These are phyloP conservation scores for Alternaria infectoria DNA, from an alignment of 2,329 filamentous ascomycete genomes.

Conservation along the genomic window DNA sequence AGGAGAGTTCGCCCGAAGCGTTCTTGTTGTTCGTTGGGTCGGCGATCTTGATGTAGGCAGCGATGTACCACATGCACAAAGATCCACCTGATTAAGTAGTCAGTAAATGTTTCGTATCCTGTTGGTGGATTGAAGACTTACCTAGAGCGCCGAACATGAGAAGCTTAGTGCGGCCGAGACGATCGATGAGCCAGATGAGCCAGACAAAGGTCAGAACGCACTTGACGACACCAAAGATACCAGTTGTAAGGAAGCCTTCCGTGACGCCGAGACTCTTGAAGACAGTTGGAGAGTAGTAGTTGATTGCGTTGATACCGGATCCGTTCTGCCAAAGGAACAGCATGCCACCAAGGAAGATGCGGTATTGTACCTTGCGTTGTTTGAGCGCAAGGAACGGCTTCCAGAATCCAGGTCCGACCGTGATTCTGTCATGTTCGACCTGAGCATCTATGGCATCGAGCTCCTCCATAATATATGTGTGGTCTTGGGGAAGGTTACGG, in stretches of 20 bases:
- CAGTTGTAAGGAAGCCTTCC: constrained; percentile 71
- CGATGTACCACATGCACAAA: constrained; percentile 69
- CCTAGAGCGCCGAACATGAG: constrained; percentile 67
- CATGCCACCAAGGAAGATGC: constrained; percentile 74
- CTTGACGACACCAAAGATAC: constrained; percentile 53
- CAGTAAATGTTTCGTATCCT: background rate
- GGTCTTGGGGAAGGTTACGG: constrained; percentile 61
- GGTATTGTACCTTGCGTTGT: constrained; percentile 65
- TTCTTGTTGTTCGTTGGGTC: constrained; percentile 47
- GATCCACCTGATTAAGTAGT: constrained; percentile 53
- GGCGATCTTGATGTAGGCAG: constrained; percentile 64
- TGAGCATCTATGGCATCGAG: constrained; percentile 73
- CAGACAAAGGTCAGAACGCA: constrained; percentile 71
- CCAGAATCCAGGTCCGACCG: constrained; percentile 76
- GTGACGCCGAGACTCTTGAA: constrained; percentile 70
- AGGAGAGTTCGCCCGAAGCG: constrained; percentile 40
- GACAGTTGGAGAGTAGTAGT: constrained; percentile 77
- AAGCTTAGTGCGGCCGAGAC: constrained; percentile 66
- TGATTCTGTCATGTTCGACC: constrained; percentile 66
- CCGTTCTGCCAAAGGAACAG: constrained; percentile 84
- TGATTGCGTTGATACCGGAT: constrained; percentile 68
- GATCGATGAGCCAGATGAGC: constrained; percentile 72
- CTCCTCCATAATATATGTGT: constrained; percentile 77
- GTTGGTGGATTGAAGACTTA: background rate
- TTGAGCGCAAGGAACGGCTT: constrained; percentile 51